A percentile compares a stretch with the other conserved stretches of the same genome.
These are phyloP conservation scores for Fusarium fujikuroi DNA, from an alignment of 2,329 filamentous ascomycete species.

Conservation along the genomic window DNA sequence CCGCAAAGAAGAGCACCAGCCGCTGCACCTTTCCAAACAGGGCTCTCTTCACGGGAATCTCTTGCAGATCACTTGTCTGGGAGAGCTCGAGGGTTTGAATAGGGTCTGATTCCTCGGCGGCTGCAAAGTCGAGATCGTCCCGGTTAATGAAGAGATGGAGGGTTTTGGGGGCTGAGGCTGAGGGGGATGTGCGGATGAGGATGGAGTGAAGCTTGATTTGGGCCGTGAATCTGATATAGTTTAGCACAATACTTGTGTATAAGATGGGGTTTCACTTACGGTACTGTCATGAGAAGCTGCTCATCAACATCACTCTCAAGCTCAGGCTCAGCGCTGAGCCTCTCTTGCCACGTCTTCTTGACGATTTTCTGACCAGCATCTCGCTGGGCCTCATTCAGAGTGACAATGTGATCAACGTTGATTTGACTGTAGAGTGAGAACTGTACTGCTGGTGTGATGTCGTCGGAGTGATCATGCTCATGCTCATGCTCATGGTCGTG, in stretches of 20 bases:
- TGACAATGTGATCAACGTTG: slow-evolving; percentile 84
- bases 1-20: slow-evolving; percentile 87
- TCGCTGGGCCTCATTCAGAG: slow-evolving; percentile 81
- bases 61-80: slow-evolving; percentile 84
- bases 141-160: slow-evolving; percentile 90
- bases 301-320: slow-evolving; percentile 89
- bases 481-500: no score
- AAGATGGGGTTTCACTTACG: slow-evolving; percentile 73
- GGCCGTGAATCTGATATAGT: slow-evolving; percentile 78
- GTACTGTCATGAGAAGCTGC: slow-evolving; percentile 91
- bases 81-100: slow-evolving; percentile 82
- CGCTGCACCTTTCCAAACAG: slow-evolving; percentile 87
- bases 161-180: slow-evolving; percentile 78
- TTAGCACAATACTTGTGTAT: not conserved
- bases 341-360: slow-evolving; percentile 90
- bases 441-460: slow-evolving; percentile 91
- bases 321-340: slow-evolving; percentile 76
- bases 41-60: slow-evolving; percentile 87
- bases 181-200: slow-evolving; percentile 81
- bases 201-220: slow-evolving; percentile 94
- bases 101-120: slow-evolving; percentile 74
- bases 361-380: slow-evolving; percentile 79
- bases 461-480: slow-evolving; percentile 91
- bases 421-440: slow-evolving; percentile 92
- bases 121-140: slow-evolving; percentile 84